Evolutionary conservation across 2,329 filamentous ascomycete species (phyloP).

Genomic region (Botrytis pseudocinerea): DNA sequence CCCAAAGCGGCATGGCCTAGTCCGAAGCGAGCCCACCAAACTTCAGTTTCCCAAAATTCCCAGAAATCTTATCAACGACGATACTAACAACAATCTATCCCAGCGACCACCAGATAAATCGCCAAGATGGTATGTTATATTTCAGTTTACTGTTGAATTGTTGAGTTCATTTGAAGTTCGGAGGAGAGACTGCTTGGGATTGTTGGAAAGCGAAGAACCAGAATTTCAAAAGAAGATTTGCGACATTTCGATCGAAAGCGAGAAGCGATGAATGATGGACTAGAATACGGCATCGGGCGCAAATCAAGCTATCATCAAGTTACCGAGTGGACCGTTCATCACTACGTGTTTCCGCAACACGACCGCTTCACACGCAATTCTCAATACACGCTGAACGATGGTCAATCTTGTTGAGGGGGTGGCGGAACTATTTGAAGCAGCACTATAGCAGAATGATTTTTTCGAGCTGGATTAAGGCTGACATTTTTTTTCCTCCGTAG

Average conservation of each 20-base stretch:
- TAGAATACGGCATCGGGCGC: background rate
- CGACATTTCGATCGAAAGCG: constrained; percentile 5
- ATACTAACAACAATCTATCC: constrained; percentile 27
- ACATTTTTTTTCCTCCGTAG: constrained; percentile 42
- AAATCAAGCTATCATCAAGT: background rate
- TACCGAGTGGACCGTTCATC: background rate
- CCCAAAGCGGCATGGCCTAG: constrained; percentile 22
- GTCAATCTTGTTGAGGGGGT: background rate
- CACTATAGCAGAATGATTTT: background rate
- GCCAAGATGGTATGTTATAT: constrained; percentile 35
- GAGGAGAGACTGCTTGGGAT: background rate
- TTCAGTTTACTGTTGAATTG: constrained; percentile 9
- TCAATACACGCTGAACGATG: background rate
- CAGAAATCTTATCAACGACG: constrained; percentile 27
- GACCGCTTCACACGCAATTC: background rate
- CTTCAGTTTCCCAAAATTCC: constrained; percentile 20
- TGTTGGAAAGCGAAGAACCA: background rate
- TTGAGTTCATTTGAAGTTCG: background rate
- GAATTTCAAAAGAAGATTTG: constrained; percentile 15
- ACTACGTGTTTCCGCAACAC: background rate
- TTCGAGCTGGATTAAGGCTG: constrained; percentile 8
- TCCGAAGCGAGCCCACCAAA: constrained; percentile 26
- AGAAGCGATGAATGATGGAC: background rate
- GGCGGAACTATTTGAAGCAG: background rate
- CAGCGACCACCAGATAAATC: constrained; percentile 33